These are phyloP conservation scores for Raphanus hybrid DNA, from an alignment of 441 rosid species.

Conservation along the genomic window DNA sequence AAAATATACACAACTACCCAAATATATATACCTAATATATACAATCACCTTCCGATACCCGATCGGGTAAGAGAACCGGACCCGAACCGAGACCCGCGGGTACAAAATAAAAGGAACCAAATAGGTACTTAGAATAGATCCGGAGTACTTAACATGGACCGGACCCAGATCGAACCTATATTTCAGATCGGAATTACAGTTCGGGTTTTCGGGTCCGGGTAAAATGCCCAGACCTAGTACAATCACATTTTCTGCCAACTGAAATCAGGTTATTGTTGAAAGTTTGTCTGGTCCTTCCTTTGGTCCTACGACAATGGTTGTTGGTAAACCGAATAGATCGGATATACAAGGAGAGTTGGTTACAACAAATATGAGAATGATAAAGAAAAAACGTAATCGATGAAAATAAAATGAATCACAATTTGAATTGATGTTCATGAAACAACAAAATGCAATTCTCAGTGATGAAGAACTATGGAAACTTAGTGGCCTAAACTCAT, in stretches of 20 bases:
- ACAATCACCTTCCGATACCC: too few species aligned
- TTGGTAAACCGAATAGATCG: background rate
- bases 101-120: too few species aligned
- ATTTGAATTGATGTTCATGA: background rate
- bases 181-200: too few species aligned
- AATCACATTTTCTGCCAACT: background rate
- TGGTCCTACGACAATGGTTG: background rate
- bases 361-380: background rate
- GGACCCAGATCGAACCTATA: too few species aligned
- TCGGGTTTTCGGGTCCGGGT: too few species aligned
- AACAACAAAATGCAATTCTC: background rate
- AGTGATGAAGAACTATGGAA: background rate
- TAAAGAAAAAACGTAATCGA: background rate
- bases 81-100: too few species aligned
- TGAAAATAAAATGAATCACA: background rate
- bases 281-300: background rate
- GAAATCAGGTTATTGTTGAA: background rate
- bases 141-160: too few species aligned
- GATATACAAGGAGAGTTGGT: background rate
- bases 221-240: too few species aligned
- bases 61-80: too few species aligned
- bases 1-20: too few species aligned
- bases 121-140: too few species aligned
- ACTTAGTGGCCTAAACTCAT: background rate
- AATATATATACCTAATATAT: too few species aligned